These are phyloP conservation scores for Coemansia reversa DNA, from an alignment of 192 early-diverging fungal genomes.

Conservation along the genomic window DNA sequence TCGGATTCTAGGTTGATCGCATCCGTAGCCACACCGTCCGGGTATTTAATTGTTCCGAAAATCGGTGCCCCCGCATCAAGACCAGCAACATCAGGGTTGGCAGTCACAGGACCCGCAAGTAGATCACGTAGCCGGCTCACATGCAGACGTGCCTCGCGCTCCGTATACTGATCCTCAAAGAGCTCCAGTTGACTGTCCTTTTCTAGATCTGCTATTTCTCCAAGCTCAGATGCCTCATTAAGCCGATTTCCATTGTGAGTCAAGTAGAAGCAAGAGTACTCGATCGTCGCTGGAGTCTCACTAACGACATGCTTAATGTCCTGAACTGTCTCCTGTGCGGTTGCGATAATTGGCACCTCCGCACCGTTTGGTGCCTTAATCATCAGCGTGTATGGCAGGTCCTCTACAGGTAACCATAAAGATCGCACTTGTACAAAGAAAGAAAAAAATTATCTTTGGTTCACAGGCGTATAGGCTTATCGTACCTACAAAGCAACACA, in stretches of 20 bases:
- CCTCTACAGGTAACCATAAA: conserved; percentile 23
- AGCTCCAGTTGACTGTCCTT: conserved; percentile 67
- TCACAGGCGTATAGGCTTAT: background rate
- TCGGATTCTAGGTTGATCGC: conserved; percentile 1
- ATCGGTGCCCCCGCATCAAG: conserved; percentile 78
- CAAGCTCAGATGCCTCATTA: conserved; percentile 73
- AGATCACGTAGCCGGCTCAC: conserved; percentile 85
- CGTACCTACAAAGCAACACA: background rate
- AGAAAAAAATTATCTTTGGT: background rate
- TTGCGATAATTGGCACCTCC: conserved; percentile 49
- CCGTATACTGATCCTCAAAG: conserved; percentile 81
- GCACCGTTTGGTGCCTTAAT: conserved; percentile 51
- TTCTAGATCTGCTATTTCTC: conserved; percentile 63
- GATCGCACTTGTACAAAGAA: background rate
- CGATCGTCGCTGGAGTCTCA: conserved; percentile 80
- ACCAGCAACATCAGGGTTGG: conserved; percentile 41
- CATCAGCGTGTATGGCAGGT: conserved; percentile 36
- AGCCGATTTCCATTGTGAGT: conserved; percentile 68
- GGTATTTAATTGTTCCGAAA: conserved; percentile 53
- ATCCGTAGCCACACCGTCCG: conserved; percentile 9
- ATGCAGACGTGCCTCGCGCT: conserved; percentile 89
- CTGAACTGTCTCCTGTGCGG: conserved; percentile 73
- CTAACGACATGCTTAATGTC: conserved; percentile 86
- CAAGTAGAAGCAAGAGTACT: conserved; percentile 91
- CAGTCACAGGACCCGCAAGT: conserved; percentile 64